Evolutionary conservation across 2,329 filamentous ascomycete species (phyloP).

Genomic region (Emergomyces africanus): DNA sequence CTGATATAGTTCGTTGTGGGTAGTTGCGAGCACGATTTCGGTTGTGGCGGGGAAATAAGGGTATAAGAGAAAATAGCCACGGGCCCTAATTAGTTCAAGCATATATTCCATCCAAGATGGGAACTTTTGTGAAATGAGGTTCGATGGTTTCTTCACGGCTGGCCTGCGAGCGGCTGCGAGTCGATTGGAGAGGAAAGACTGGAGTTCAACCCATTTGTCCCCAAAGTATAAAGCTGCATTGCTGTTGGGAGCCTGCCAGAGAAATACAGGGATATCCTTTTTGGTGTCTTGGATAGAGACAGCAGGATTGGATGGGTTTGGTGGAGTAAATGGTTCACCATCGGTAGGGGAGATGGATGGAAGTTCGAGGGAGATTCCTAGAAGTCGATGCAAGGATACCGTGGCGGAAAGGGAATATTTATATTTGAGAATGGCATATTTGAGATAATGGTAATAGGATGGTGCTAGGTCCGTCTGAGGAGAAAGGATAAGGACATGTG

Average conservation of each 20-base stretch:
- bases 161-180: constrained; percentile 25
- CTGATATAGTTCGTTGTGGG: constrained; percentile 64
- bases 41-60: constrained; percentile 44
- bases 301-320: constrained; percentile 16
- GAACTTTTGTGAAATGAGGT: constrained; percentile 52
- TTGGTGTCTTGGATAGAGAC: constrained; percentile 10
- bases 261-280: constrained; percentile 45
- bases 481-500: constrained; percentile 75
- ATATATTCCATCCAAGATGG: constrained; percentile 70
- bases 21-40: constrained; percentile 48
- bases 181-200: constrained; percentile 60
- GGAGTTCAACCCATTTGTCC: constrained; percentile 74
- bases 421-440: constrained; percentile 65
- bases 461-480: constrained; percentile 68
- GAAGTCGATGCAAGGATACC: constrained; percentile 41
- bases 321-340: constrained; percentile 40
- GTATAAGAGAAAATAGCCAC: constrained; percentile 70
- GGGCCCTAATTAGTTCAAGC: constrained; percentile 59
- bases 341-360: constrained; percentile 45
- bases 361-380: constrained; percentile 70
- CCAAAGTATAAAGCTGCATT: constrained; percentile 75
- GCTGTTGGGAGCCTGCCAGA: constrained; percentile 76
- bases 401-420: constrained; percentile 49
- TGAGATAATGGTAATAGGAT: constrained; percentile 75
- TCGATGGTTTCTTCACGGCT: constrained; percentile 20